Evolutionary conservation across 805 yeast genomes (phyloP).

Genomic region (Candida easanensis): DNA sequence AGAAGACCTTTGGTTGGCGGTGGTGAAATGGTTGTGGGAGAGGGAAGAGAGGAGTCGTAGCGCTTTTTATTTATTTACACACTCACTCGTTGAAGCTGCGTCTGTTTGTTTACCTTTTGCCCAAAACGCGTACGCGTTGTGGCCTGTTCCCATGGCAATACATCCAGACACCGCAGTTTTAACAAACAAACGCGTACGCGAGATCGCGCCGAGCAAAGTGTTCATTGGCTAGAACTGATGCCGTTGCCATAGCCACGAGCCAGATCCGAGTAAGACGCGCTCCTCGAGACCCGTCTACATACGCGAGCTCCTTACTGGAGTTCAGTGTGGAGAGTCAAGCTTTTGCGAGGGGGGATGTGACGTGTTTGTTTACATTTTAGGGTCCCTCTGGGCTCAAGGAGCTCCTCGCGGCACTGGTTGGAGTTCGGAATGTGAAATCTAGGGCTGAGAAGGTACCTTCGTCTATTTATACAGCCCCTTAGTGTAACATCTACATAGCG

Average conservation of each 20-base stretch:
- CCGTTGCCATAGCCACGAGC: background rate
- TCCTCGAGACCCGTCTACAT: background rate
- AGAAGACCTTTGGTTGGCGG: background rate
- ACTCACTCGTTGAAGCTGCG: constrained; percentile 3
- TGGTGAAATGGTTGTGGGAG: background rate
- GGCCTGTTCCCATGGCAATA: constrained; percentile 2
- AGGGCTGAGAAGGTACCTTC: no score
- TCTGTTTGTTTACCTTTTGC: constrained; percentile 24
- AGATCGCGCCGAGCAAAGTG: background rate
- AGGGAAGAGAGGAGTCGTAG: background rate
- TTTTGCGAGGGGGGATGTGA: background rate
- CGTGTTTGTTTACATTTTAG: constrained; percentile 6
- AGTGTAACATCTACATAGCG: no score
- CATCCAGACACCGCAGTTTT: constrained; percentile 3
- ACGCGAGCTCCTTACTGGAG: constrained; percentile 2
- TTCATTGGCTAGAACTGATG: background rate
- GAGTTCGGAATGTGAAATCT: no score
- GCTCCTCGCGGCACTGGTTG: no score
- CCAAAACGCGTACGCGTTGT: constrained; percentile 19
- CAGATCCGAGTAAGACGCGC: background rate
- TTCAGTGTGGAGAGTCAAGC: no score
- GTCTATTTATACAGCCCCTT: no score
- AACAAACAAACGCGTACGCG: constrained; percentile 3
- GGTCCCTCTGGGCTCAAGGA: background rate
- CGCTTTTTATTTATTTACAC: constrained; percentile 4